These are phyloP conservation scores for Hexamita inflata DNA, from an alignment of 208 protist species.

Conservation along the genomic window DNA sequence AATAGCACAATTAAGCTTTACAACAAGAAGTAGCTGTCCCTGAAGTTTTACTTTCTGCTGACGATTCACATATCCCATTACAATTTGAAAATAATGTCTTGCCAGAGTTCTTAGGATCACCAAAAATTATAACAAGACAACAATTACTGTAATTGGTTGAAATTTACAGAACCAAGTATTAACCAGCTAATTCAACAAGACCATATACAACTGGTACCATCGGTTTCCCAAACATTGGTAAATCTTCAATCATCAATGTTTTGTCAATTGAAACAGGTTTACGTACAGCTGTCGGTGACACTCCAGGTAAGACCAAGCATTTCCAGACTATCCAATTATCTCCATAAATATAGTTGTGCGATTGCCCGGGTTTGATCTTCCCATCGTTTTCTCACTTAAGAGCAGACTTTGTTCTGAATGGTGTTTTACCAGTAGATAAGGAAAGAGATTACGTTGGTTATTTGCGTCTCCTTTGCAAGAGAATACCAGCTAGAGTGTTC, in stretches of 20 bases:
- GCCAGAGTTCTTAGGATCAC: too few species aligned
- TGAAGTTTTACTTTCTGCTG: too few species aligned
- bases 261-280: conserved; percentile 26
- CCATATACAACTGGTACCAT: conserved; percentile 33
- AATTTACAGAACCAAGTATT: too few species aligned
- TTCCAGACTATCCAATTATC: conserved; percentile 35
- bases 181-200: too few species aligned
- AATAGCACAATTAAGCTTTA: too few species aligned
- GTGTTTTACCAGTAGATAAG: conserved; percentile 30
- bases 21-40: too few species aligned
- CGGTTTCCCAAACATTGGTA: conserved; percentile 44
- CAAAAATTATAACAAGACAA: too few species aligned
- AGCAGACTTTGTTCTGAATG: conserved; percentile 23
- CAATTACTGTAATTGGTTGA: too few species aligned
- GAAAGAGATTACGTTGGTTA: conserved; percentile 16
- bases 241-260: conserved; percentile 32
- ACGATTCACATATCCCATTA: too few species aligned
- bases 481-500: conserved; percentile 16
- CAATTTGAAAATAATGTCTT: too few species aligned
- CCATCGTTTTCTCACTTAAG: conserved; percentile 9
- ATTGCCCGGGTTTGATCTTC: conserved; percentile 40
- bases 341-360: conserved; percentile 6
- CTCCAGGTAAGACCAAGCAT: conserved; percentile 44
- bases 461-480: background rate
- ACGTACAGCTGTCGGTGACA: conserved; percentile 19